Conservation (phyloP, 495 filamentous ascomycete genomes). For the Lophiotrema nucula region DNA sequence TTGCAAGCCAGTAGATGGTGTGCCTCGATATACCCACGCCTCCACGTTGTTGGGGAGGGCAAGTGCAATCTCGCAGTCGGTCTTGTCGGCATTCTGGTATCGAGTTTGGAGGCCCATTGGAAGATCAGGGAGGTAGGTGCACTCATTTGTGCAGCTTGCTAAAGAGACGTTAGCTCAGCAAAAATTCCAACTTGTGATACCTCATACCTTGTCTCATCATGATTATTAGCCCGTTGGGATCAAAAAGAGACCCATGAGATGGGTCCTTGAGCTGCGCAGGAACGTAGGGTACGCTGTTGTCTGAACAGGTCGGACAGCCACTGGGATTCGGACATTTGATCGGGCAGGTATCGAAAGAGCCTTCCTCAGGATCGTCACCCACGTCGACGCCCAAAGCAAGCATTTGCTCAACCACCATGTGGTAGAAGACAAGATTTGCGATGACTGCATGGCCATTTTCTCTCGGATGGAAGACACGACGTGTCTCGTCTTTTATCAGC, state of each 20-base stretch:
- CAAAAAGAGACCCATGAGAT: not conserved
- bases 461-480: constrained; percentile 3
- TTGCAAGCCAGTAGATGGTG: constrained; percentile 4
- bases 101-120: not conserved
- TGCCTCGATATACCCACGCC: constrained; percentile 12
- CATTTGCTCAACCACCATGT: constrained; percentile 3
- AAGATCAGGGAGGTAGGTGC: not conserved
- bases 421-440: constrained; percentile 1
- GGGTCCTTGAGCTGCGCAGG: constrained; percentile 1
- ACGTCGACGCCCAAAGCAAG: not conserved
- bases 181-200: not conserved
- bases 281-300: not conserved
- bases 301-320: not conserved
- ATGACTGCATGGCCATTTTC: constrained; percentile 2
- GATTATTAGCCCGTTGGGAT: constrained; percentile 2
- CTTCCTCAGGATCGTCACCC: not conserved
- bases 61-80: constrained; percentile 3
- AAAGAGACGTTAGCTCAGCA: not conserved
- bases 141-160: constrained; percentile 5
- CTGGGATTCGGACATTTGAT: not conserved
- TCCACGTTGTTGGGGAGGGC: constrained; percentile 2
- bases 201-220: not conserved
- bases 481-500: not conserved
- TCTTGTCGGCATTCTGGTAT: constrained; percentile 6
- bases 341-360: not conserved